phyloP scores from a whole-genome alignment of 2,329 filamentous ascomycete genomes.

The Paecilomyces variotii region DNA sequence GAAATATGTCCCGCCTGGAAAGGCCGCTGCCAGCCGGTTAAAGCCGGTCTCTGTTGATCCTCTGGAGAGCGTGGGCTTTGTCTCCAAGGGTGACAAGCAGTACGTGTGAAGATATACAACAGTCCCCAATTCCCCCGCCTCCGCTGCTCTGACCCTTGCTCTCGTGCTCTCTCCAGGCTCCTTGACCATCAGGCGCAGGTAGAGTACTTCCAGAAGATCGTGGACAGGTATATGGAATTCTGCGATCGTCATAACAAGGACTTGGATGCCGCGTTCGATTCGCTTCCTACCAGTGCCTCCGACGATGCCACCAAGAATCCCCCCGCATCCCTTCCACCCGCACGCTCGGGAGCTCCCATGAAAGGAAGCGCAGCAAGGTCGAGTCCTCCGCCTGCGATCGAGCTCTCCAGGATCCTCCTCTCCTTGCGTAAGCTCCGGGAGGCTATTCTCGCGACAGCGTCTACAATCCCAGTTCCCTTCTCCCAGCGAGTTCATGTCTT shows the following conservation, averaged over 20 bases:
- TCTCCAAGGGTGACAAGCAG: slow-evolving; percentile 86
- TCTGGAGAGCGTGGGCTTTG: slow-evolving; percentile 72
- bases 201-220: slow-evolving; percentile 76
- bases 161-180: slow-evolving; percentile 41
- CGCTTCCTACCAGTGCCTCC: slow-evolving; percentile 42
- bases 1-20: slow-evolving; percentile 14
- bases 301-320: slow-evolving; percentile 33
- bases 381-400: slow-evolving; percentile 44
- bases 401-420: slow-evolving; percentile 66
- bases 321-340: slow-evolving; percentile 18
- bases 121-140: slow-evolving; percentile 1
- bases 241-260: slow-evolving; percentile 68
- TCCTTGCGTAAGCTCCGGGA: slow-evolving; percentile 89
- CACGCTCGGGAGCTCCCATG: slow-evolving; percentile 7
- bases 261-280: slow-evolving; percentile 66
- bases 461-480: slow-evolving; percentile 68
- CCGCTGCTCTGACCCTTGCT: slow-evolving; percentile 6
- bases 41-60: slow-evolving; percentile 69
- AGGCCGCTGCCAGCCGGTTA: slow-evolving; percentile 40
- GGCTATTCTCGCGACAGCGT: slow-evolving; percentile 65
- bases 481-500: slow-evolving; percentile 87
- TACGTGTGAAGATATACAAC: slow-evolving; percentile 29
- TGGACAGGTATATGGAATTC: slow-evolving; percentile 82
- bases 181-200: slow-evolving; percentile 73
- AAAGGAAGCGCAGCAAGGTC: slow-evolving; percentile 1